phyloP scores from a whole-genome alignment of 2,329 filamentous ascomycete genomes.

The Celoporthe dispersa region DNA sequence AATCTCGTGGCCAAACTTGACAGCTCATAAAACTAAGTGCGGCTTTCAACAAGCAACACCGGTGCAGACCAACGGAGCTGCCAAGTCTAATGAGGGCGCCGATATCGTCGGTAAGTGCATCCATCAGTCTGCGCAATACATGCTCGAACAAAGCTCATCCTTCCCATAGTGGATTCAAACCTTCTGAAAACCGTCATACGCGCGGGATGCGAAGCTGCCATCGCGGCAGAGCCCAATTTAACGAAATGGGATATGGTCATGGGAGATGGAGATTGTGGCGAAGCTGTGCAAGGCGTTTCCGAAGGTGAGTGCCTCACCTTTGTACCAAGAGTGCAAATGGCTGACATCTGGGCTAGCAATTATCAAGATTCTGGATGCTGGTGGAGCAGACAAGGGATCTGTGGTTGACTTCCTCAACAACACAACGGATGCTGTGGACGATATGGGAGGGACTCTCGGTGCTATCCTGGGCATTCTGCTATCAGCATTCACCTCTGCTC shows the following conservation, averaged over 20 bases:
- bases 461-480: constrained; percentile 35
- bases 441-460: constrained; percentile 41
- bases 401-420: constrained; percentile 36
- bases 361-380: constrained; percentile 17
- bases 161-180: constrained; percentile 10
- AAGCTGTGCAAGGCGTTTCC: constrained; percentile 37
- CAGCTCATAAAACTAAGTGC: background rate
- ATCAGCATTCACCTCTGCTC: constrained; percentile 30
- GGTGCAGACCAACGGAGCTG: background rate
- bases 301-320: constrained; percentile 13
- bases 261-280: constrained; percentile 42
- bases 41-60: background rate
- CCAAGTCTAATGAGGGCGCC: constrained; percentile 10
- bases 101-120: constrained; percentile 18
- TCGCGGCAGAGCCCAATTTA: constrained; percentile 39
- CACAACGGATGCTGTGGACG: constrained; percentile 39
- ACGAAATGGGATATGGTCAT: constrained; percentile 42
- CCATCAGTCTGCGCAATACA: too few relatives aligned
- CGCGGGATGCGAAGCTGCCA: constrained; percentile 38
- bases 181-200: constrained; percentile 15
- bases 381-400: constrained; percentile 35
- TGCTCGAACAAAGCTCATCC: background rate
- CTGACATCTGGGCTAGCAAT: constrained; percentile 14
- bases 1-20: constrained; percentile 51
- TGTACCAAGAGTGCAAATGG: too few relatives aligned